These are phyloP conservation scores for Sclerotinia nivalis DNA, from an alignment of 2,329 filamentous ascomycete genomes.

Conservation along the genomic window DNA sequence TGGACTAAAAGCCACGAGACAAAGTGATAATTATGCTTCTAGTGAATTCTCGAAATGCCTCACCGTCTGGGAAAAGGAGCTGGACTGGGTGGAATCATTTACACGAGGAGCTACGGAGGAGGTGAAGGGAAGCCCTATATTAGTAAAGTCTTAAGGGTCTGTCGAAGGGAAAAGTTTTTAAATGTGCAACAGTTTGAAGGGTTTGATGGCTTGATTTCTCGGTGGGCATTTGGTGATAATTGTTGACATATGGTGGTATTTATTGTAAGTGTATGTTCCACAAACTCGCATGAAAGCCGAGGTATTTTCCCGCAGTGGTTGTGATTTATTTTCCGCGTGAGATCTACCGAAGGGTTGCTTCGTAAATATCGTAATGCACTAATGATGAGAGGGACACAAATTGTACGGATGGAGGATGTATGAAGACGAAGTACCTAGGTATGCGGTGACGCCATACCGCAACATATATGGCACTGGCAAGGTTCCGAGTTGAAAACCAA, in stretches of 20 bases:
- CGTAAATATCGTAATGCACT: background rate
- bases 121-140: background rate
- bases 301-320: background rate
- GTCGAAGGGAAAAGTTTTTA: background rate
- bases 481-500: background rate
- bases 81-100: background rate
- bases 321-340: slow-evolving; percentile 3
- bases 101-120: background rate
- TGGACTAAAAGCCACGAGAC: slow-evolving; percentile 19
- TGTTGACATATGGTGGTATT: background rate
- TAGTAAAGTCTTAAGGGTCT: background rate
- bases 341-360: background rate
- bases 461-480: background rate
- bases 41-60: slow-evolving; percentile 12
- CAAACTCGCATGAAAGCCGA: background rate
- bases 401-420: background rate
- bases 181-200: background rate
- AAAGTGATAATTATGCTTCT: slow-evolving; percentile 12
- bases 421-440: slow-evolving; percentile 4
- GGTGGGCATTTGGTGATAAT: background rate
- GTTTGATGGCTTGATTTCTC: background rate
- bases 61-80: slow-evolving; percentile 15
- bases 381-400: background rate
- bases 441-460: background rate
- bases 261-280: background rate